Conservation (phyloP, 2,329 filamentous ascomycete species). For the Pseudocercospora fuligena region DNA sequence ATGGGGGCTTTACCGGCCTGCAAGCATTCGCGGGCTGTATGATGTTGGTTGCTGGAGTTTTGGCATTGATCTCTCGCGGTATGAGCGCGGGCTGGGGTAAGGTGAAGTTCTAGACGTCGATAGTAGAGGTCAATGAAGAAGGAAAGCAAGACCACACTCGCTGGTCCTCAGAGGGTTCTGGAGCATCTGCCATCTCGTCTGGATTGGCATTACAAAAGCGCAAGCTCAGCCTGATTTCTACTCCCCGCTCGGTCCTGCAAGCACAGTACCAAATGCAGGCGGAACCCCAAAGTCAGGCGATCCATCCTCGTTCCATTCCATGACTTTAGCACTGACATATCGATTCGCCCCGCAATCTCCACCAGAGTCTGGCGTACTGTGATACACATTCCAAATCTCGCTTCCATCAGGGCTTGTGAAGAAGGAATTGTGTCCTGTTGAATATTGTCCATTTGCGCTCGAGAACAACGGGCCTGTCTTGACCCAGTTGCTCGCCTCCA, state of each 20-base stretch:
- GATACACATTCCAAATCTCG: constrained; percentile 62
- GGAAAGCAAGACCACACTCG: too few relatives aligned
- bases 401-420: constrained; percentile 61
- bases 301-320: constrained; percentile 58
- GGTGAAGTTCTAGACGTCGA: background rate
- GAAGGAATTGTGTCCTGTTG: constrained; percentile 48
- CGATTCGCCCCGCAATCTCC: constrained; percentile 59
- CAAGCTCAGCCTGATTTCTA: constrained; percentile 11
- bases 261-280: constrained; percentile 34
- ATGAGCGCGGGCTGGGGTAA: constrained; percentile 1
- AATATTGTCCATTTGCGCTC: constrained; percentile 60
- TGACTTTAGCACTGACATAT: constrained; percentile 59
- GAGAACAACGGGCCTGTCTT: constrained; percentile 60
- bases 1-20: background rate
- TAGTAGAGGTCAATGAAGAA: background rate
- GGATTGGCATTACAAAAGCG: background rate
- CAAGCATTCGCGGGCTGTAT: constrained; percentile 9
- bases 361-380: constrained; percentile 55
- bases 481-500: constrained; percentile 52
- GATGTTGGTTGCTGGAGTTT: background rate
- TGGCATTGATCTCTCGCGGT: background rate
- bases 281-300: constrained; percentile 57
- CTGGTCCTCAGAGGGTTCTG: too few relatives aligned
- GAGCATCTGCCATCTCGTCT: too few relatives aligned
- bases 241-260: constrained; percentile 29